Percentiles rank a stretch among this genome's conserved stretches.
Conservation (phyloP, 768 basidiomycete genomes). For the Pisolithus albus region DNA sequence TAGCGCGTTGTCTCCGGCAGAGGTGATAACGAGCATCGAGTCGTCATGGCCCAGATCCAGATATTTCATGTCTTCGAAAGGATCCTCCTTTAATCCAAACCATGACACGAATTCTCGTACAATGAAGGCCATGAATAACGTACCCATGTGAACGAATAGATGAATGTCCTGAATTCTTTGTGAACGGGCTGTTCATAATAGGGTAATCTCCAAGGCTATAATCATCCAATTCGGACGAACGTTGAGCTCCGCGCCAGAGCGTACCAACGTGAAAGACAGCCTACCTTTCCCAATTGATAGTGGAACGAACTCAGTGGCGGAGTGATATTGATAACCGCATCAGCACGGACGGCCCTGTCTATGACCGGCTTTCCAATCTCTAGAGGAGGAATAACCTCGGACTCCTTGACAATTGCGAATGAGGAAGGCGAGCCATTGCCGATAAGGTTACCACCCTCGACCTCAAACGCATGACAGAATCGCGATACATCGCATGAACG, state of each 20-base stretch:
- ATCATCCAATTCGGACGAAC: neutral
- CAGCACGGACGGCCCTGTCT: constrained; percentile 15
- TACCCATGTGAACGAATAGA: constrained; percentile 61
- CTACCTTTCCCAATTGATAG: constrained; percentile 48
- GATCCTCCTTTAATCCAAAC: constrained; percentile 50
- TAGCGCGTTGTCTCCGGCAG: constrained; percentile 73
- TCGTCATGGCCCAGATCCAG: constrained; percentile 54
- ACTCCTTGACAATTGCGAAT: constrained; percentile 28
- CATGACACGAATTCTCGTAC: neutral
- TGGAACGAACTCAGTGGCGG: constrained; percentile 57
- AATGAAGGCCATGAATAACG: constrained; percentile 5
- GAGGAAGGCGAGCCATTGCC: constrained; percentile 43
- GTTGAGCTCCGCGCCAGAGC: neutral
- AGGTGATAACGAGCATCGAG: constrained; percentile 67
- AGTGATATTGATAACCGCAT: constrained; percentile 41
- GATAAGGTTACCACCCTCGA: constrained; percentile 54
- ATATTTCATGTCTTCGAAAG: constrained; percentile 62
- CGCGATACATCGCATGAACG: constrained; percentile 52
- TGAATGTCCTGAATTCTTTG: constrained; percentile 56
- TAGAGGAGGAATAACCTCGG: constrained; percentile 33
- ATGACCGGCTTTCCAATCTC: constrained; percentile 36
- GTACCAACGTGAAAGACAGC: neutral
- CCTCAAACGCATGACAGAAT: constrained; percentile 53
- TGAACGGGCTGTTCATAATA: constrained; percentile 66
- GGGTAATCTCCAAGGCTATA: constrained; percentile 58